Conservation (phyloP, 441 rosid genomes). For the Iberis amara region DNA sequence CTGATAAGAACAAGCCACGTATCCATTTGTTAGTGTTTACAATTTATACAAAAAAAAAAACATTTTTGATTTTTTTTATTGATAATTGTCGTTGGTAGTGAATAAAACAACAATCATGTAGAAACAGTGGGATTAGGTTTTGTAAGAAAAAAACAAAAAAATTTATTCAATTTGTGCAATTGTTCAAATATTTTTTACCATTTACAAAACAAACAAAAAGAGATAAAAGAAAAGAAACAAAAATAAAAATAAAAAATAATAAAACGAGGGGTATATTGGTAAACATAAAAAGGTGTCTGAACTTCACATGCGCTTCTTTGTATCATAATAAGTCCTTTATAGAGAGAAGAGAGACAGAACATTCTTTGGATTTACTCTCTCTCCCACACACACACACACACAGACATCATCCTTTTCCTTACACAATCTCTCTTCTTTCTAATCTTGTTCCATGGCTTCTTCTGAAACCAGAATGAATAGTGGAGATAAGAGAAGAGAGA, state of each 20-base stretch:
- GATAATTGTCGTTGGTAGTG: neutral
- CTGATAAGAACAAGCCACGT: no score
- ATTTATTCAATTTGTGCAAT: neutral
- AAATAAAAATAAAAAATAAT: no score
- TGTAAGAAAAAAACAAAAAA: neutral
- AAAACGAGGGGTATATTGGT: slow-evolving; percentile 35
- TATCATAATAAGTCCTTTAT: no score
- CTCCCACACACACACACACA: slow-evolving; percentile 16
- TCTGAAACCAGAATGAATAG: slow-evolving; percentile 33
- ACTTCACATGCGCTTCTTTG: slow-evolving; percentile 46
- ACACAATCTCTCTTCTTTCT: slow-evolving; percentile 20
- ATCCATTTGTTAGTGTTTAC: no score
- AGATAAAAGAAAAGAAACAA: neutral
- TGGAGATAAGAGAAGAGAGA: slow-evolving; percentile 44
- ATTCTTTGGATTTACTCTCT: slow-evolving; percentile 32
- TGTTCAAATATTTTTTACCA: neutral
- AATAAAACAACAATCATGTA: neutral
- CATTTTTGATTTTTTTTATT: neutral
- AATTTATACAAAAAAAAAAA: no score
- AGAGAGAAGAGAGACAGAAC: slow-evolving; percentile 48
- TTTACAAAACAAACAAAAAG: slow-evolving; percentile 14
- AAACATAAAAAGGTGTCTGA: slow-evolving; percentile 24
- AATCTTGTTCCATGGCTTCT: slow-evolving; percentile 46
- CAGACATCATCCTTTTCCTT: slow-evolving; percentile 36
- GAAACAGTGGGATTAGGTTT: neutral